Evolutionary conservation across 2,329 filamentous ascomycete genomes (phyloP).

Genomic region (Penicillium sclerotiorum): DNA sequence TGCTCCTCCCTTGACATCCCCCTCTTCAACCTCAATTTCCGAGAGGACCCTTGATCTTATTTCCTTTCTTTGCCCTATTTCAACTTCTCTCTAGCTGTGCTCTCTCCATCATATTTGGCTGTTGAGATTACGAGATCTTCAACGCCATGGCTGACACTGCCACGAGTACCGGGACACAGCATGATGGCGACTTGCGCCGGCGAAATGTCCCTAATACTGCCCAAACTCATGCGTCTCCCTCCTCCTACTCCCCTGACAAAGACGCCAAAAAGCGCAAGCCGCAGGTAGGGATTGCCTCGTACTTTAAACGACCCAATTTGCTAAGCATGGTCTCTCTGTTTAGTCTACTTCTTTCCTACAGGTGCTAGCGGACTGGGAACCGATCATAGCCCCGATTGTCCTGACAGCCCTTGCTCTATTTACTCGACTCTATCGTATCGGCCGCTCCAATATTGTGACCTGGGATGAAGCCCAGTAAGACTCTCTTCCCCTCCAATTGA

Average conservation of each 20-base stretch:
- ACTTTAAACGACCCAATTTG: not conserved
- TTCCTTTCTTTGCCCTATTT: not conserved
- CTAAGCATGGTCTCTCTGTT: not conserved
- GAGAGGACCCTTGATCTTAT: not conserved
- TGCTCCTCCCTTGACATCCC: not conserved
- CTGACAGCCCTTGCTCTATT: constrained; percentile 67
- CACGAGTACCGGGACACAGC: constrained; percentile 38
- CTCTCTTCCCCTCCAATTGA: not conserved
- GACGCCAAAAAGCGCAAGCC: constrained; percentile 39
- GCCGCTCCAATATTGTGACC: constrained; percentile 70
- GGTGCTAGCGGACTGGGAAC: constrained; percentile 61
- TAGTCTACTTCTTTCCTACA: constrained; percentile 42
- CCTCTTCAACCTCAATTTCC: not conserved
- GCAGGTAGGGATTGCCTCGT: constrained; percentile 32
- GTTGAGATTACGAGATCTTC: not conserved
- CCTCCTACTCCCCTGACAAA: constrained; percentile 26
- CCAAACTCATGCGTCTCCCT: constrained; percentile 27
- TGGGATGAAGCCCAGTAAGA: constrained; percentile 75
- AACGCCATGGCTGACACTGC: constrained; percentile 38
- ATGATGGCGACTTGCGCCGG: constrained; percentile 41
- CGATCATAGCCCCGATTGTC: constrained; percentile 64
- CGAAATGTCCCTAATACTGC: constrained; percentile 44
- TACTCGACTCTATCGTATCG: constrained; percentile 69
- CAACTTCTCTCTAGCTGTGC: not conserved
- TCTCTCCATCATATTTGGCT: not conserved